Percentiles rank a stretch among this genome's conserved stretches.
Conservation (phyloP, 768 basidiomycete species). For the Russula dissimulans region DNA sequence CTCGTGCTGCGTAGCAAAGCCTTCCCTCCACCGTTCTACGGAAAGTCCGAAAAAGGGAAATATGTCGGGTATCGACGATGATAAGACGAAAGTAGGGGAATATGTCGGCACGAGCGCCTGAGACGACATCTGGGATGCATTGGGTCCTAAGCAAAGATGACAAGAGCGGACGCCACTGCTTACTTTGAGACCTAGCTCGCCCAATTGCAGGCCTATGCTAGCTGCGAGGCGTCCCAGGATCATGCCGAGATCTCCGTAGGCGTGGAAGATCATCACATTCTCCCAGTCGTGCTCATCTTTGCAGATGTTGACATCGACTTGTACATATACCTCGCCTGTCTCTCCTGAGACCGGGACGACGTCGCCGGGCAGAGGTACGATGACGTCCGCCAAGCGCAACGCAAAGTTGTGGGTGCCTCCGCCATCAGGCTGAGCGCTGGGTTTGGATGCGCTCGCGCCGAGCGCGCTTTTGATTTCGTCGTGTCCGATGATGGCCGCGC, state of each 20-base stretch:
- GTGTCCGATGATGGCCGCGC: constrained; percentile 9
- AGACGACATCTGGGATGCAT: constrained; percentile 33
- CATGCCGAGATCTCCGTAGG: constrained; percentile 67
- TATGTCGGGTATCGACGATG: constrained; percentile 40
- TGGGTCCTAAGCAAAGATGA: neutral
- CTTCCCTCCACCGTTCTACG: constrained; percentile 39
- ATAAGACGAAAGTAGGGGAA: constrained; percentile 40
- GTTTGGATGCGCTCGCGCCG: constrained; percentile 31
- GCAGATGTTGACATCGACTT: constrained; percentile 62
- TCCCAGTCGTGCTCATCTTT: constrained; percentile 40
- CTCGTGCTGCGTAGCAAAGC: constrained; percentile 46
- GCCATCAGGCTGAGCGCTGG: constrained; percentile 39
- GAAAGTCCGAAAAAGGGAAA: constrained; percentile 50
- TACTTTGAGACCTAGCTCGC: constrained; percentile 52
- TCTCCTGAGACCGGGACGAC: constrained; percentile 5
- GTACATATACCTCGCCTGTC: constrained; percentile 26
- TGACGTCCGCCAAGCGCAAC: constrained; percentile 30
- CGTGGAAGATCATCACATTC: constrained; percentile 44
- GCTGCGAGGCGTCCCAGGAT: constrained; percentile 50
- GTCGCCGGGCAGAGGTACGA: constrained; percentile 31
- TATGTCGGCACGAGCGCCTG: constrained; percentile 27
- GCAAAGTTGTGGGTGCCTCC: constrained; percentile 59
- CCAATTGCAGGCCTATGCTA: constrained; percentile 41
- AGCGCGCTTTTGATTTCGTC: constrained; percentile 30
- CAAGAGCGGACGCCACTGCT: neutral